These are phyloP conservation scores for Phytophthora foliorum DNA, from an alignment of 352 stramenopile species.

Conservation along the genomic window DNA sequence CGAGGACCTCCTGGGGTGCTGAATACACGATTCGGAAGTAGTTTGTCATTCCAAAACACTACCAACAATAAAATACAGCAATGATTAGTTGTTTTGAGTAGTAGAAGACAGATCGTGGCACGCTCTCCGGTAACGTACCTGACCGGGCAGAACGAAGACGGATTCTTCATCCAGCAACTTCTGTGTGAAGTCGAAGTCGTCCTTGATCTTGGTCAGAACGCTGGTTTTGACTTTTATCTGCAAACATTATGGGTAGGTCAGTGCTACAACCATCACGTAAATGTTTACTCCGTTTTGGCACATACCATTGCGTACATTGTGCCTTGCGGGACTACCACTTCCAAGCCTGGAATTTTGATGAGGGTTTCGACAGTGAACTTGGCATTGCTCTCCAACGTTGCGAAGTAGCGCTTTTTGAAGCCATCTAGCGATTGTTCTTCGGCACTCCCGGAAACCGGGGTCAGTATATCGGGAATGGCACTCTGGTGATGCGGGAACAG, in stretches of 20 bases:
- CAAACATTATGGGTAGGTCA: neutral
- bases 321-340: slow-evolving; percentile 91
- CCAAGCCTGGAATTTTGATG: slow-evolving; percentile 81
- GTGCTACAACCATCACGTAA: too few relatives aligned
- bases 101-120: too few relatives aligned
- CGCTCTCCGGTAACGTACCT: slow-evolving; percentile 32
- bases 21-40: slow-evolving; percentile 85
- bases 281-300: neutral
- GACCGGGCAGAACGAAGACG: slow-evolving; percentile 95
- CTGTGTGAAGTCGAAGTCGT: slow-evolving; percentile 95
- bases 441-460: slow-evolving; percentile 60
- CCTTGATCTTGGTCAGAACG: slow-evolving; percentile 82
- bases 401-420: slow-evolving; percentile 91
- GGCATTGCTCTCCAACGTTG: slow-evolving; percentile 87
- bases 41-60: slow-evolving; percentile 74
- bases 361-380: slow-evolving; percentile 84
- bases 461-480: slow-evolving; percentile 86
- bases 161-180: slow-evolving; percentile 96
- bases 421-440: slow-evolving; percentile 66
- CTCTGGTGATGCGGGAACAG: slow-evolving; percentile 46
- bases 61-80: neutral
- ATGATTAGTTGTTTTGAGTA: neutral
- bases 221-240: slow-evolving; percentile 71
- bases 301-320: slow-evolving; percentile 97
- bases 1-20: slow-evolving; percentile 67